Evolutionary conservation across 441 rosid species (phyloP).

Genomic region (Erodium trifolium): DNA sequence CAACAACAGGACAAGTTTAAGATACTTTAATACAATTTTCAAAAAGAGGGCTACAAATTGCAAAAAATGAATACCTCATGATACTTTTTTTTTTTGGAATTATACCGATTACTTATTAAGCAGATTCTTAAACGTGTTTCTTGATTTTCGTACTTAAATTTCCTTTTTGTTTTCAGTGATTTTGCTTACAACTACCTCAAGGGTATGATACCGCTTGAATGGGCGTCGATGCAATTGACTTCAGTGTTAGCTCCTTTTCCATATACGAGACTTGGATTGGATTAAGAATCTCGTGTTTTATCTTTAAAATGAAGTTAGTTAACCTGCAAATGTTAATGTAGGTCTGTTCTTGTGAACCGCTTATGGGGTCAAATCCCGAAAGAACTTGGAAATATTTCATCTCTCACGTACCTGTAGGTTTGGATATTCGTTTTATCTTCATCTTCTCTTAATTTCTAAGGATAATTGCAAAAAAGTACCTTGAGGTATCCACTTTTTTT

Average conservation of each 20-base stretch:
- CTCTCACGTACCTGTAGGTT: constrained; percentile 48
- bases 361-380: constrained; percentile 54
- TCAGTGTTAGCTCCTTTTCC: constrained; percentile 31
- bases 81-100: no score
- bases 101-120: no score
- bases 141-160: not conserved
- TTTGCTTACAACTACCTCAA: constrained; percentile 47
- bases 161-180: constrained; percentile 36
- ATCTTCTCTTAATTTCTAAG: not conserved
- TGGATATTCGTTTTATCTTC: not conserved
- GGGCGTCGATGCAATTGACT: constrained; percentile 41
- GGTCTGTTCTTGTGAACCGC: constrained; percentile 49
- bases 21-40: no score
- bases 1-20: no score
- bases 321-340: constrained; percentile 20
- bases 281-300: no score
- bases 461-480: no score
- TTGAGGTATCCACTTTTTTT: no score
- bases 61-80: no score
- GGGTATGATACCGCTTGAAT: constrained; percentile 60
- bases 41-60: no score
- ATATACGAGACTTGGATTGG: not conserved
- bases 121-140: not conserved
- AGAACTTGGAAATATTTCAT: constrained; percentile 37
- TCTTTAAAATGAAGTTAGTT: not conserved